Evolutionary conservation across 1,139 yeast species (phyloP), one percentile per base, ranked within the genome.

Genomic region (Meyerozyma carpophila): DNA sequence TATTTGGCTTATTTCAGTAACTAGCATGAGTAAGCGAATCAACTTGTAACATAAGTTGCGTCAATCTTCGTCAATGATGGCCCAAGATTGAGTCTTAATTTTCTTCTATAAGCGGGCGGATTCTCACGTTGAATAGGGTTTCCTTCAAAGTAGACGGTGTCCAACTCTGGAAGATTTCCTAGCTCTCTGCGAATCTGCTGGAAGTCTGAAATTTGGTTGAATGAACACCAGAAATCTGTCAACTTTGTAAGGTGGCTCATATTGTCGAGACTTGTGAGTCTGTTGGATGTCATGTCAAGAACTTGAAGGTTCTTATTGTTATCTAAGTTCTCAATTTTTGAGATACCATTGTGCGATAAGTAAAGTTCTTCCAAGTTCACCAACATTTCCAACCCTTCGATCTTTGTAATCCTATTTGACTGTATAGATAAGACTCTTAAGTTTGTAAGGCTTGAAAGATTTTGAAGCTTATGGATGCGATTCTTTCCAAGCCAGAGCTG

Each of bases 401-500:
- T 69, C 57, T 84, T 85, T 7, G 81, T 79, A 42, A 94, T 71
- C 49, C 89, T 73, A 58, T 94, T 94, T 5, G 95, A 82, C 63
- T 93, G 98, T 45, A 94, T 88, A 2, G 97, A 89, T 43, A 94
- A 70, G 11, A 93, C 80, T 44, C 80, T 77, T 53, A 94, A 72
- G 48, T 85, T 85, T 37, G 65, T 62, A 48, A 93, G 71, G n/a
- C 68, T 67, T 31, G 68, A 64, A 48, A 94, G 66, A 57, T 87
- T 86, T 49, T 84, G 77, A 39, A 94, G 66, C 57, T 68, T 76
- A 1, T 77, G 60, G 43, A 94, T 88, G 48, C 79, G 77, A 62
- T 94, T 94, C 59, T 91, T 90, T 36, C 98, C 98, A 38, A 94
- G 70, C 98, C 98, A 94, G 41, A 94, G 68, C 61, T 91, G 88